A percentile compares a stretch with the other conserved stretches of the same genome.
Conservation (phyloP, 148 eudicot species). For the Arctostaphylos glauca region DNA sequence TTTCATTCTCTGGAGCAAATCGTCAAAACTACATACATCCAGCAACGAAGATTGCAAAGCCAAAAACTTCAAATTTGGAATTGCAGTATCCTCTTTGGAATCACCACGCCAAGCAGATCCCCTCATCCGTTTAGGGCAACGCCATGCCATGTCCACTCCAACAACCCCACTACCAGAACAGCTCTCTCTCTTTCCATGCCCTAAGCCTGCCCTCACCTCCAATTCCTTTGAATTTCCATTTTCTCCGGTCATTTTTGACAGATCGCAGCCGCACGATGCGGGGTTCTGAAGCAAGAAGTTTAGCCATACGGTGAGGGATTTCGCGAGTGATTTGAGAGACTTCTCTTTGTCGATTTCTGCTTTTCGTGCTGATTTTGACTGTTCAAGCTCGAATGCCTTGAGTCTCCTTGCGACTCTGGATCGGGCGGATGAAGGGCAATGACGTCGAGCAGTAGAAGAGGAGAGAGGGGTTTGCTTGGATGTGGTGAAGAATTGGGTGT, state of each 20-base stretch:
- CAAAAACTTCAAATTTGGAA: constrained; percentile 32
- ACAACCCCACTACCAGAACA: constrained; percentile 28
- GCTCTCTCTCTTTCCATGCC: constrained; percentile 61
- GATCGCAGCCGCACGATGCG: constrained; percentile 53
- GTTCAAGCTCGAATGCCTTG: constrained; percentile 67
- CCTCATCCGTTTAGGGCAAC: constrained; percentile 70
- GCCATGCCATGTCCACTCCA: constrained; percentile 42
- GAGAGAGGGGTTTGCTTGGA: constrained; percentile 49
- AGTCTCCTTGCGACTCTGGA: constrained; percentile 43
- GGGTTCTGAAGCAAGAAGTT: constrained; percentile 88
- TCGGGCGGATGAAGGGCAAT: constrained; percentile 15
- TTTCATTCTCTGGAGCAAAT: constrained; percentile 76
- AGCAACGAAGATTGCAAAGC: constrained; percentile 54
- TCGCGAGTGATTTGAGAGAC: constrained; percentile 59
- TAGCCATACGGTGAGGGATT: constrained; percentile 79
- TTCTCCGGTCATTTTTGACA: constrained; percentile 23
- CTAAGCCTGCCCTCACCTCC: constrained; percentile 6
- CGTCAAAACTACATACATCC: constrained; percentile 90
- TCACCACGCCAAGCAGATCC: constrained; percentile 35
- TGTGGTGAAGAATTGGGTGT: constrained; percentile 56
- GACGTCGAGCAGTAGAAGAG: constrained; percentile 25
- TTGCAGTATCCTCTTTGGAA: constrained; percentile 16
- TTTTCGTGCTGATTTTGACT: constrained; percentile 64
- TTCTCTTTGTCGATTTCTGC: constrained; percentile 56
- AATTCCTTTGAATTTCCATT: constrained; percentile 1